Evolutionary conservation across 495 filamentous ascomycete genomes (phyloP).

Genomic region (Acidomyces sp.): DNA sequence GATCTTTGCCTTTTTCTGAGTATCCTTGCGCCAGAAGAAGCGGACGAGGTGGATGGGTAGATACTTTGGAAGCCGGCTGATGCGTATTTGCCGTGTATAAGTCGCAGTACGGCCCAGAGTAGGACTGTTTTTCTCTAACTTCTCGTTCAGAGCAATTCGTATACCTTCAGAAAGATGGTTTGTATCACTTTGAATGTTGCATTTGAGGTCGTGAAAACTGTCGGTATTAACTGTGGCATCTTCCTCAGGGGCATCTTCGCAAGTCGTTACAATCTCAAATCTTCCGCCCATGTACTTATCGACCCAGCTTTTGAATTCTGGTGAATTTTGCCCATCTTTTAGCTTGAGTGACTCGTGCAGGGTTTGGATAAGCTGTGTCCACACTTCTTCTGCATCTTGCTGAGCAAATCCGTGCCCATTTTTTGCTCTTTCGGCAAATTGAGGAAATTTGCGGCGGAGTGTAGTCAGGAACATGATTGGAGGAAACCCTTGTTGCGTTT

Average conservation of each 20-base stretch:
- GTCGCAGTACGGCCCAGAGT: slow-evolving; percentile 60
- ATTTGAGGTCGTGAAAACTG: slow-evolving; percentile 81
- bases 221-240: slow-evolving; percentile 53
- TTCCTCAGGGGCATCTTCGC: slow-evolving; percentile 65
- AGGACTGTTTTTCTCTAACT: slow-evolving; percentile 79
- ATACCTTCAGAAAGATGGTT: slow-evolving; percentile 88
- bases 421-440: slow-evolving; percentile 78
- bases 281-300: slow-evolving; percentile 80
- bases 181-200: slow-evolving; percentile 73
- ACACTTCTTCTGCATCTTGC: slow-evolving; percentile 96
- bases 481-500: slow-evolving; percentile 78
- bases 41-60: slow-evolving; percentile 94
- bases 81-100: slow-evolving; percentile 82
- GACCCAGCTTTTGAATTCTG: slow-evolving; percentile 49
- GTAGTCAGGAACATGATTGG: slow-evolving; percentile 77
- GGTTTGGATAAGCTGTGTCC: slow-evolving; percentile 89
- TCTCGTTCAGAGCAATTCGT: slow-evolving; percentile 63
- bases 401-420: slow-evolving; percentile 77
- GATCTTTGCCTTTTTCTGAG: slow-evolving; percentile 97
- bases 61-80: slow-evolving; percentile 83
- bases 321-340: slow-evolving; percentile 28
- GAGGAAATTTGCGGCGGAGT: slow-evolving; percentile 70
- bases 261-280: slow-evolving; percentile 63
- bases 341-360: slow-evolving; percentile 67
- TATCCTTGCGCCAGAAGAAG: slow-evolving; percentile 92